Base-by-base conservation (phyloP, 345 rosid species). In the Melastoma malabathricum region DNA sequence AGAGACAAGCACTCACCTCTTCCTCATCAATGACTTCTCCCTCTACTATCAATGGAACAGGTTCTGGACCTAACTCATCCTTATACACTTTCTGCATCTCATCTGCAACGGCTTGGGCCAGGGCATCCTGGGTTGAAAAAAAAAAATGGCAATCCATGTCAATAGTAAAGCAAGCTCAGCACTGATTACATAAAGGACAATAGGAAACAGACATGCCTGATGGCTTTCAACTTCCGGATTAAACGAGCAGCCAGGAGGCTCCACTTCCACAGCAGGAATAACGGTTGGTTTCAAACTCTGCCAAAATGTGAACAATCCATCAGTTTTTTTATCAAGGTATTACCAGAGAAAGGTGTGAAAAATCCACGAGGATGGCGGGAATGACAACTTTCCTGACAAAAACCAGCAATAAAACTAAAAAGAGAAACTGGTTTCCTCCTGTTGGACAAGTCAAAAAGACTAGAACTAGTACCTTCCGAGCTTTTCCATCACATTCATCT, bases 201-300 rank as follows among this genome's bases (percentile, higher is more conserved):
- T 55, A 10, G 18, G 2, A 22, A 7, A 34, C 38, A 39, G 45
- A 50, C 58, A 23, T 66, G 82, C 98, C 80, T 84, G 89, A 68
- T 92, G 98, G 55, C 88, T 79, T 50, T 81, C 93, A 64, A 60
- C 52, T 25, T 80, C n/a, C 50, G 96, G 96, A 72, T 87, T 92
- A 64, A 67, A 87, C 10, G 98, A 92, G 60, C 98, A 92, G 25
- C 95, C 98, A 8, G 88, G 76, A 63, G 82, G 83, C 67, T 84
- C 98, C 73, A 92, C 68, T 74, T 92, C 98, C 46, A 92, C 98
- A 1, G 96, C 88, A 52, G 88, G 95, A 66, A 92, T 92, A 56
- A 67, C 51, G 3, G 87, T 74, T 38, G 74, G 75, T 47, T 79
- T 78, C 1, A 63, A 56, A 20, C 68, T 66, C 94, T 86, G 51